These are phyloP conservation scores for Rhizomucor pusillus DNA, from an alignment of 371 early-diverging fungal species.

Conservation along the genomic window DNA sequence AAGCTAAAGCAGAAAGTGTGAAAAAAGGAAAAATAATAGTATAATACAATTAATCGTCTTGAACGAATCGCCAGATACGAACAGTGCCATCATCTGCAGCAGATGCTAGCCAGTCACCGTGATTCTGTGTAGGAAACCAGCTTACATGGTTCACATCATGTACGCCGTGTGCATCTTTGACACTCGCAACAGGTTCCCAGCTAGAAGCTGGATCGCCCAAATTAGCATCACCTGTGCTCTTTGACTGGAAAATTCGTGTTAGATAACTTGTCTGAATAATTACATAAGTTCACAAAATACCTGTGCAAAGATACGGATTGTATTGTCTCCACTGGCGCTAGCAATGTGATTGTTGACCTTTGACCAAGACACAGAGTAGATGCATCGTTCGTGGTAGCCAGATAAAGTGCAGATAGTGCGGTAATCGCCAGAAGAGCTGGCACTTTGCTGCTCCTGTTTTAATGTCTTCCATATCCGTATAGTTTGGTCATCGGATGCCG, in stretches of 20 bases:
- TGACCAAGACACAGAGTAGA: slow-evolving; percentile 94
- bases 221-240: too few species aligned
- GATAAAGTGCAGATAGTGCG: slow-evolving; percentile 63
- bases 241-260: too few species aligned
- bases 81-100: slow-evolving; percentile 89
- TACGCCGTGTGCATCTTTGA: slow-evolving; percentile 73
- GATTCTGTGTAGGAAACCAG: slow-evolving; percentile 75
- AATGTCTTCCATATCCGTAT: slow-evolving; percentile 79
- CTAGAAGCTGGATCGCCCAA: slow-evolving; percentile 20
- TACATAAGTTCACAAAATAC: slow-evolving; percentile 19
- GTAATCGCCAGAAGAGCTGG: slow-evolving; percentile 47
- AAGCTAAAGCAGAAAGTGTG: background rate
- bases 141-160: slow-evolving; percentile 86
- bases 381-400: slow-evolving; percentile 74
- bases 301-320: slow-evolving; percentile 63
- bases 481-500: slow-evolving; percentile 88
- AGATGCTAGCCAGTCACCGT: slow-evolving; percentile 72
- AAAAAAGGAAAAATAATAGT: background rate
- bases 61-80: slow-evolving; percentile 66
- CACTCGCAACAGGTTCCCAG: slow-evolving; percentile 38
- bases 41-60: slow-evolving; percentile 16
- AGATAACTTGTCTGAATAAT: background rate
- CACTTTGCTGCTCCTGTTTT: slow-evolving; percentile 46
- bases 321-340: slow-evolving; percentile 85
- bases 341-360: slow-evolving; percentile 68